Evolutionary conservation across 2,329 filamentous ascomycete species (phyloP).

Genomic region (Xylaria polymorpha): DNA sequence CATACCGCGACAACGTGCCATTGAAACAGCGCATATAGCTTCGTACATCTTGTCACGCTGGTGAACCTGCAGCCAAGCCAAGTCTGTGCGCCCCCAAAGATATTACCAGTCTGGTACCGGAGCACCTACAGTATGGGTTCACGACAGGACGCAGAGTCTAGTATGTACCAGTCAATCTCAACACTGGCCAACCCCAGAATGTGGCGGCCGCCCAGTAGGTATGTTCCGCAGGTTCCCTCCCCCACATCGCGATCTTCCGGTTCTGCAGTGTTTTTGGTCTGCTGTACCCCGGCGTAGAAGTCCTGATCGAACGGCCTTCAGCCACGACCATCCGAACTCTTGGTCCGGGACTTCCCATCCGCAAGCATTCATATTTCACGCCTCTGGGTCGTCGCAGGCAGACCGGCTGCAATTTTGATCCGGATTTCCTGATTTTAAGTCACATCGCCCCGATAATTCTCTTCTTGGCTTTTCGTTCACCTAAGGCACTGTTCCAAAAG

Average conservation of each 20-base stretch:
- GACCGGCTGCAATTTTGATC: not conserved
- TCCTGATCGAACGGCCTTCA: not conserved
- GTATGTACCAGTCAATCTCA: slow-evolving; percentile 31
- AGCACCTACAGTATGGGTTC: slow-evolving; percentile 27
- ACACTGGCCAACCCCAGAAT: slow-evolving; percentile 34
- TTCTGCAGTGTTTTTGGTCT: slow-evolving; percentile 4
- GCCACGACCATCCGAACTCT: slow-evolving; percentile 13
- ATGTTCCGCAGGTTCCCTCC: slow-evolving; percentile 11
- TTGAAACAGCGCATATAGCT: slow-evolving; percentile 21
- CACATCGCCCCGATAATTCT: not conserved
- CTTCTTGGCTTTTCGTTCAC: slow-evolving; percentile 21
- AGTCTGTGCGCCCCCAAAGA: slow-evolving; percentile 24
- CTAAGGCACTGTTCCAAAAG: not conserved
- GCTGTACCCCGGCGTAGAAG: slow-evolving; percentile 22
- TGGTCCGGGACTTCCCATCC: not conserved
- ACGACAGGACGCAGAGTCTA: slow-evolving; percentile 36
- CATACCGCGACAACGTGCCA: slow-evolving; percentile 23
- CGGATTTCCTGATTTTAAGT: slow-evolving; percentile 11
- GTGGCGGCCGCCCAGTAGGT: slow-evolving; percentile 18
- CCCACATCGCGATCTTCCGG: slow-evolving; percentile 23
- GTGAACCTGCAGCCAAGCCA: slow-evolving; percentile 22
- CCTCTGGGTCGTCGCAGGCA: slow-evolving; percentile 4
- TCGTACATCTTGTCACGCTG: slow-evolving; percentile 12
- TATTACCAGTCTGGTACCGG: slow-evolving; percentile 20
- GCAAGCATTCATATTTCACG: not conserved